These are phyloP conservation scores for Ophidiomyces ophidiicola DNA, from an alignment of 2,329 filamentous ascomycete species.

Conservation along the genomic window DNA sequence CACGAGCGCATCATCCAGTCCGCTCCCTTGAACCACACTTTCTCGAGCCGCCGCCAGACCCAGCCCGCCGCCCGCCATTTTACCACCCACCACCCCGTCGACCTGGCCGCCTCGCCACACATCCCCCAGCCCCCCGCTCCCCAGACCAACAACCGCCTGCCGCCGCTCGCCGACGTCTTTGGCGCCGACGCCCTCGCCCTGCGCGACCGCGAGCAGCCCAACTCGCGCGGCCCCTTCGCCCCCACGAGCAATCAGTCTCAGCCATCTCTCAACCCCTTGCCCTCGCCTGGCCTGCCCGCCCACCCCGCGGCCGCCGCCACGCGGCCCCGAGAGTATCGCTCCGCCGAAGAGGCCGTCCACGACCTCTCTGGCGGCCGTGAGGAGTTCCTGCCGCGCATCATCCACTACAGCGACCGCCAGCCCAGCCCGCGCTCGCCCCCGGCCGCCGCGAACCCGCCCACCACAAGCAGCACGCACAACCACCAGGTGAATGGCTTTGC, in stretches of 20 bases:
- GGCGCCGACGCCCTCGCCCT: conserved; percentile 56
- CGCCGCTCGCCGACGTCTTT: conserved; percentile 90
- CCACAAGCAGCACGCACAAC: conserved; percentile 29
- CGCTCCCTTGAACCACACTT: conserved; percentile 85
- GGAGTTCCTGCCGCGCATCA: conserved; percentile 80
- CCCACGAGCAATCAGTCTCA: conserved; percentile 9
- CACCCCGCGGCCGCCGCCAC: conserved; percentile 44
- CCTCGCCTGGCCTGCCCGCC: conserved; percentile 65
- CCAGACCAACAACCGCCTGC: conserved; percentile 83
- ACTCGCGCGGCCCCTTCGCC: conserved; percentile 9
- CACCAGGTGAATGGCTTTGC: conserved; percentile 13
- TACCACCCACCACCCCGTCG: conserved; percentile 60
- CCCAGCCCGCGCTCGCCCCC: conserved; percentile 53
- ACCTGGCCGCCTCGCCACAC: conserved; percentile 45
- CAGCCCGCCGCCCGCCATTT: conserved; percentile 66
- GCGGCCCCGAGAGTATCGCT: conserved; percentile 77
- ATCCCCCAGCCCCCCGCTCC: conserved; percentile 81
- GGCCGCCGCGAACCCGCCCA: conserved; percentile 16
- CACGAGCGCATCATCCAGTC: conserved; percentile 94
- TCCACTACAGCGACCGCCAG: conserved; percentile 90
- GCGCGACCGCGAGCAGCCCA: conserved; percentile 21
- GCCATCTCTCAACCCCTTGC: conserved; percentile 48
- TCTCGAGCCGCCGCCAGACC: conserved; percentile 75
- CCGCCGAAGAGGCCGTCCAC: conserved; percentile 87
- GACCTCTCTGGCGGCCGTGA: conserved; percentile 83